Conservation (phyloP, 2,329 filamentous ascomycete genomes). For the Plenodomus lindquistii region DNA sequence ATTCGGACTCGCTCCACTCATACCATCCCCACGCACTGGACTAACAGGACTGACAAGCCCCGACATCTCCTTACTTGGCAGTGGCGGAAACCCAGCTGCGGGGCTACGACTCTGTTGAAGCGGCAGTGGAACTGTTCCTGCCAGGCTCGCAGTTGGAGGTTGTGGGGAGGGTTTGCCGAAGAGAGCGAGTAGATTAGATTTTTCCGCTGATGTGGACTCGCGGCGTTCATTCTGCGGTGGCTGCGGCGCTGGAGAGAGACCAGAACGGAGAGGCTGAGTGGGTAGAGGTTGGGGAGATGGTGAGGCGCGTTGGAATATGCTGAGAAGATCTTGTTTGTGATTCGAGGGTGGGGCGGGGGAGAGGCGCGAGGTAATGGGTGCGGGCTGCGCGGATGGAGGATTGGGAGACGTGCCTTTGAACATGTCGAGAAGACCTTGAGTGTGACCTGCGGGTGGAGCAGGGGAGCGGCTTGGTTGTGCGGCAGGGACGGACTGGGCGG, state of each 20-base stretch:
- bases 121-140: too few species aligned
- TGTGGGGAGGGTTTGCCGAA: constrained; percentile 26
- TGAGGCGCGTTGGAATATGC: constrained; percentile 9
- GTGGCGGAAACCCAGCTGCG: constrained; percentile 29
- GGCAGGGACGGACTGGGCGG: constrained; percentile 6
- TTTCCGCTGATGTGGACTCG: constrained; percentile 38
- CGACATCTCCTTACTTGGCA: constrained; percentile 33
- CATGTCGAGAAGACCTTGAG: constrained; percentile 14
- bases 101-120: constrained; percentile 13
- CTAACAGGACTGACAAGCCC: constrained; percentile 45
- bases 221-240: constrained; percentile 27
- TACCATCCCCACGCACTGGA: constrained; percentile 37
- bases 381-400: neutral
- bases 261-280: neutral
- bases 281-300: neutral
- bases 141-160: constrained; percentile 13
- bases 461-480: constrained; percentile 1
- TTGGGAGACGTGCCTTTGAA: constrained; percentile 18
- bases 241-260: constrained; percentile 2
- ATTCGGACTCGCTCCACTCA: constrained; percentile 31
- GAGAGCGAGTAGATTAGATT: constrained; percentile 42
- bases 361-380: constrained; percentile 6
- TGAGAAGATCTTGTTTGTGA: neutral
- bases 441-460: constrained; percentile 3
- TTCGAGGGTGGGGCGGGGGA: constrained; percentile 8